Evolutionary conservation across 768 basidiomycete genomes (phyloP).

Genomic region (Trametes cingulata): DNA sequence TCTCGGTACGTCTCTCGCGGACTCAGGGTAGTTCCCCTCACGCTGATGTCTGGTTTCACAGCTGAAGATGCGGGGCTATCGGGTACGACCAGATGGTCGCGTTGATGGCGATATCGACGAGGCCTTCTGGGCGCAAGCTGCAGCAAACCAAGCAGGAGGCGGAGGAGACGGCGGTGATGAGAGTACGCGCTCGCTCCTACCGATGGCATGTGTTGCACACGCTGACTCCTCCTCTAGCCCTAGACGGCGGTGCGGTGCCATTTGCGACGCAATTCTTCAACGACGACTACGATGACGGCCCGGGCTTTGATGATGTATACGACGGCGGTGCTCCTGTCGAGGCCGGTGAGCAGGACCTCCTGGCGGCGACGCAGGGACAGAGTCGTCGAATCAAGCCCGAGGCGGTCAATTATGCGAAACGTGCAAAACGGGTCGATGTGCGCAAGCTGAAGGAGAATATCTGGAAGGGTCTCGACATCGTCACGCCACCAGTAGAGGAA

Average conservation of each 20-base stretch:
- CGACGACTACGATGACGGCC: slow-evolving; percentile 75
- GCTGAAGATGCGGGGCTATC: slow-evolving; percentile 88
- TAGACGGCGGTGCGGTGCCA: slow-evolving; percentile 61
- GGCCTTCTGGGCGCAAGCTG: slow-evolving; percentile 96
- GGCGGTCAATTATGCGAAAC: slow-evolving; percentile 90
- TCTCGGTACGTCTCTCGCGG: slow-evolving; percentile 58
- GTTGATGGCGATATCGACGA: slow-evolving; percentile 92
- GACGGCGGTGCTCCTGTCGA: slow-evolving; percentile 44
- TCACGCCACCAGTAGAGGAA: slow-evolving; percentile 44
- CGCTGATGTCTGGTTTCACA: slow-evolving; percentile 34
- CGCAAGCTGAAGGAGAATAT: slow-evolving; percentile 97
- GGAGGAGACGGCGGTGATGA: slow-evolving; percentile 59
- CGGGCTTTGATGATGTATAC: slow-evolving; percentile 63
- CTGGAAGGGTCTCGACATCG: slow-evolving; percentile 89
- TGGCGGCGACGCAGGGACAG: slow-evolving; percentile 76
- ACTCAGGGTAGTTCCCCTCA: neutral
- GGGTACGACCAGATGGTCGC: slow-evolving; percentile 52
- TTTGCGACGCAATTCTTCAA: slow-evolving; percentile 98
- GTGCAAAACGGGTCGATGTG: slow-evolving; percentile 96
- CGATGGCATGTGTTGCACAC: neutral
- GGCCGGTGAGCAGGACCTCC: slow-evolving; percentile 81
- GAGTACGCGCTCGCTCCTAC: slow-evolving; percentile 43
- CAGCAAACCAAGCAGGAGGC: slow-evolving; percentile 73
- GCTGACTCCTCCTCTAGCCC: slow-evolving; percentile 26
- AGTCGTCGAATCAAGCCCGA: slow-evolving; percentile 83